These are phyloP conservation scores for Saturnispora saitoi DNA, from an alignment of 805 yeast species.

Conservation along the genomic window DNA sequence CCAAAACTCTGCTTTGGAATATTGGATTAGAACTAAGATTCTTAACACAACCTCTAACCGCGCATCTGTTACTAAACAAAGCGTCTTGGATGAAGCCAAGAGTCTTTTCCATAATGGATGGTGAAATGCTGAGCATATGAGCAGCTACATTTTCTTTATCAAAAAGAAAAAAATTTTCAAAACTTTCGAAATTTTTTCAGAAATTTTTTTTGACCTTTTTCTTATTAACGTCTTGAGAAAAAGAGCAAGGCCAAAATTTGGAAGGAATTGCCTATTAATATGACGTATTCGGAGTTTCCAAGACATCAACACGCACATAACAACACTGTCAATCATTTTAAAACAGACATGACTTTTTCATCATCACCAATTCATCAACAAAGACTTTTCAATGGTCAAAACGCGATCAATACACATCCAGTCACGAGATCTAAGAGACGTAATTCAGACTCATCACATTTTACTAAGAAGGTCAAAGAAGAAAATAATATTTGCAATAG, in stretches of 20 bases:
- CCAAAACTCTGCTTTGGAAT: slow-evolving; percentile 20
- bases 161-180: background rate
- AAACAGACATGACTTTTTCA: background rate
- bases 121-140: slow-evolving; percentile 5
- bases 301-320: background rate
- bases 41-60: slow-evolving; percentile 20
- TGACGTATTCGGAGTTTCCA: slow-evolving; percentile 2
- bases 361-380: slow-evolving; percentile 14
- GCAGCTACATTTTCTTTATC: background rate
- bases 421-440: slow-evolving; percentile 29
- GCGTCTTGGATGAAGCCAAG: slow-evolving; percentile 1
- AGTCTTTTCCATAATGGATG: slow-evolving; percentile 7
- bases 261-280: background rate
- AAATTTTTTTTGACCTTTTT: background rate
- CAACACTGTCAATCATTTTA: background rate
- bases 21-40: slow-evolving; percentile 20
- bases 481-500: slow-evolving; percentile 15
- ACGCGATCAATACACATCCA: slow-evolving; percentile 6
- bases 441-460: slow-evolving; percentile 27
- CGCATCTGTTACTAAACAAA: slow-evolving; percentile 5
- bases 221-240: background rate
- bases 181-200: background rate
- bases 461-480: slow-evolving; percentile 26
- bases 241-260: background rate
- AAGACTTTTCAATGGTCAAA: slow-evolving; percentile 12